Base-by-base conservation (phyloP, 345 rosid species). In the Barbarea vulgaris region DNA sequence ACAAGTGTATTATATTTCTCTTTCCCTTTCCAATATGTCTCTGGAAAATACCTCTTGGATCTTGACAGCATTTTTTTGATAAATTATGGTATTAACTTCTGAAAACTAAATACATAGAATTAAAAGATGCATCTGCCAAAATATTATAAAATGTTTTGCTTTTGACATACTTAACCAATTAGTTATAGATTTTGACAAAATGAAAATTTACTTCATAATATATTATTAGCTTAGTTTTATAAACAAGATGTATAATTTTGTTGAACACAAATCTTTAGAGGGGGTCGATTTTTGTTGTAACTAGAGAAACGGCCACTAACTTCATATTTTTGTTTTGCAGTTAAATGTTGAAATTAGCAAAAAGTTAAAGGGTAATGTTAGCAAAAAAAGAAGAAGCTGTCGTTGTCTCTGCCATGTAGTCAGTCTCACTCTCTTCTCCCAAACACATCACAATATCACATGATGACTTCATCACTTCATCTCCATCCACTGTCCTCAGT, bases 371-470 rank as follows among this genome's bases (percentile, higher is more conserved):
- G 14, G 41, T 37, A 37, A 11, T 36, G 13, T 9, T 36, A 25
- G 37, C 37, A 27, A 3, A 27, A 57, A 31, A n/a, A n/a, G n/a
- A n/a, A n/a, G n/a, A n/a, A 24, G 63, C 41, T 30, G 70, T 64
- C 64, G 34, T 30, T 12, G 78, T 65, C 59, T 44, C 13, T 56
- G 78, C 72, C 72, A 46, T 71, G 66, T 56, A 34, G 18, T 41
- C 48, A n/a, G n/a, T 9, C 18, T 14, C 9, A 19, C 41, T 36
- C 61, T 52, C 36, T 51, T 31, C 41, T 12, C 48, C 11, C 50
- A 30, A 33, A 55, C 72, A 74, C 57, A 56, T 46, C 65, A 74
- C 59, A 66, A 74, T 48, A 56, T 46, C 65, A 74, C 59, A 66
- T 65, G 66, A 66, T 56, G 72, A 65, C 46, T 47, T 57, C 61